These are phyloP conservation scores for Teunomyces aglyptinius DNA, from an alignment of 805 yeast species.

Conservation along the genomic window DNA sequence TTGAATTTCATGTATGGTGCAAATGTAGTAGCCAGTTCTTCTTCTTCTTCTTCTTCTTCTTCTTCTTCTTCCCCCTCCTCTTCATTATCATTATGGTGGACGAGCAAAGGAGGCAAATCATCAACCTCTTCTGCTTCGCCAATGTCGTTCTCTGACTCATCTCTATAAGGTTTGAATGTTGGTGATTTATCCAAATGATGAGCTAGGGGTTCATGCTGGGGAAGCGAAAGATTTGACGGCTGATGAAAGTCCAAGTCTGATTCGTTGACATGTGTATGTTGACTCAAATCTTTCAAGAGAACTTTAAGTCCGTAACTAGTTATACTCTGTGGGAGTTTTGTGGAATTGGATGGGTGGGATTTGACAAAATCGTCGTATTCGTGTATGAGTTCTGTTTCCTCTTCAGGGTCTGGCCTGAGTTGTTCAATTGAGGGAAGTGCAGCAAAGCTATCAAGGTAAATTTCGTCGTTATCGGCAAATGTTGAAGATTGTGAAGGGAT, in stretches of 20 bases:
- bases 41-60: neutral
- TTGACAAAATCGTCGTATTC: slow-evolving; percentile 9
- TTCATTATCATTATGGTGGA: neutral
- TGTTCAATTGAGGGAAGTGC: slow-evolving; percentile 30
- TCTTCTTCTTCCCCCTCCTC: slow-evolving; percentile 3
- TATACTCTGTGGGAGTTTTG: slow-evolving; percentile 4
- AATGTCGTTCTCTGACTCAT: neutral
- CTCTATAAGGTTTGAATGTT: slow-evolving; percentile 4
- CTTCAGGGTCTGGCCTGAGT: slow-evolving; percentile 6
- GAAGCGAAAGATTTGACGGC: neutral
- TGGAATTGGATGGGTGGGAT: neutral
- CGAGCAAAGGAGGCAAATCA: neutral
- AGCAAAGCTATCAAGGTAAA: slow-evolving; percentile 19
- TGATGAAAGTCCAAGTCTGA: neutral
- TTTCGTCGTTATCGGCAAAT: slow-evolving; percentile 12
- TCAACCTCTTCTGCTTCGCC: neutral
- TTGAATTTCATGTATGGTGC: neutral
- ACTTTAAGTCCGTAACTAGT: slow-evolving; percentile 35
- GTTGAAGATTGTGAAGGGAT: neutral
- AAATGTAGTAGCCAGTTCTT: neutral
- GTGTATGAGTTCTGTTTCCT: slow-evolving; percentile 1
- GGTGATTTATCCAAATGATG: slow-evolving; percentile 1
- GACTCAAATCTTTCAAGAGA: slow-evolving; percentile 31
- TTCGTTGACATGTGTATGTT: slow-evolving; percentile 18
- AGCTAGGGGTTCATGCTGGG: slow-evolving; percentile 1